These are phyloP conservation scores for Chaetothyriales sp. DNA, from an alignment of 2,329 filamentous ascomycete genomes.

Conservation along the genomic window DNA sequence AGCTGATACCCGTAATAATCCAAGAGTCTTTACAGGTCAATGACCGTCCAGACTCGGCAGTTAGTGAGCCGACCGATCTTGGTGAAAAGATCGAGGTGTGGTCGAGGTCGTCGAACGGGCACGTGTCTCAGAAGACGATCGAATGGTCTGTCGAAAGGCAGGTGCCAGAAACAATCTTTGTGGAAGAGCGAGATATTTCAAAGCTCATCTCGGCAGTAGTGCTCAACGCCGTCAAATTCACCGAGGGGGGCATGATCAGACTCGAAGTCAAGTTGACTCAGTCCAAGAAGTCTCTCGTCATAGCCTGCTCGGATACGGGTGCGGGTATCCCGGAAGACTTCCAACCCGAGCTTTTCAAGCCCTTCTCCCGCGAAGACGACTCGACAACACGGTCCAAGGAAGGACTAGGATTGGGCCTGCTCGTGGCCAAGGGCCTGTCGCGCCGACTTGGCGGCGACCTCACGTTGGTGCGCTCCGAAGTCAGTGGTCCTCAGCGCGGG, in stretches of 20 bases:
- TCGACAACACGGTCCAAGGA: constrained; percentile 55
- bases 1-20: constrained; percentile 33
- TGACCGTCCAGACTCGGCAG: constrained; percentile 35
- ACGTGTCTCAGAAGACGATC: constrained; percentile 30
- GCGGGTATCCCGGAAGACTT: constrained; percentile 55
- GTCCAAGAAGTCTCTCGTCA: constrained; percentile 41
- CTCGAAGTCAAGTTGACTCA: constrained; percentile 41
- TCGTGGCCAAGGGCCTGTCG: constrained; percentile 59
- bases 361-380: constrained; percentile 55
- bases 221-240: constrained; percentile 58
- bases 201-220: constrained; percentile 52
- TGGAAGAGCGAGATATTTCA: constrained; percentile 50
- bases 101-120: constrained; percentile 31
- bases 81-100: constrained; percentile 35
- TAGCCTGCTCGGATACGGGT: constrained; percentile 53
- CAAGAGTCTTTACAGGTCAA: constrained; percentile 36
- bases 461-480: constrained; percentile 49
- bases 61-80: constrained; percentile 29
- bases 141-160: constrained; percentile 35
- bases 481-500: constrained; percentile 46
- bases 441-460: constrained; percentile 57
- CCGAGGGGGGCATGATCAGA: constrained; percentile 48
- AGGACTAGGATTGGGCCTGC: constrained; percentile 53
- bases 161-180: constrained; percentile 34
- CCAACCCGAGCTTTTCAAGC: constrained; percentile 52